Evolutionary conservation across 2,329 filamentous ascomycete species (phyloP), one percentile per base, ranked within the genome.

Genomic region (Arachnomyces sp.): DNA sequence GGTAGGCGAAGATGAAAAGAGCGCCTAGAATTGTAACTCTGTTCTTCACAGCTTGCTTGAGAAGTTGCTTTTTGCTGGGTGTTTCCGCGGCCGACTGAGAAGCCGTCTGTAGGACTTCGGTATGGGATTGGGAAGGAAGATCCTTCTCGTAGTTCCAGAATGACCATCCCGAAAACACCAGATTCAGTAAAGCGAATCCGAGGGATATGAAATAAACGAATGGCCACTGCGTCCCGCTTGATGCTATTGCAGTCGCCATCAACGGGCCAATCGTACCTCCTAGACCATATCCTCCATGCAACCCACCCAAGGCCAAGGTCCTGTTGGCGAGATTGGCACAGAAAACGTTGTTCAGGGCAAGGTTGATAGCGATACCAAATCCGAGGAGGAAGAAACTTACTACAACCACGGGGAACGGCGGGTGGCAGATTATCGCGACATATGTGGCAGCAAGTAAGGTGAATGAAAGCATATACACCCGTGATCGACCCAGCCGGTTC

Each of bases 1-100:
- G 85, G 60, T 94, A 93, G 17, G 80, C 78, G 59, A 93, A 92
- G 59, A 92, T 84, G 67, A 92, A 92, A 7, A 86, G 60, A 0
- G 86, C 82, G 3, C 85, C 84, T 0, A 92, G 71, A 1, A 92
- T 62, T 0, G 88, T 85, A 3, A 80, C 72, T 25, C 62, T 66
- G 49, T 71, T 73, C 42, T 65, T 65, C 25, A 80, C 50, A 2
- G 74, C 70, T 38, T 66, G 57, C 41, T 64, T 75, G 57, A 66
- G 70, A 53, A 61, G 34, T 21, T 55, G 49, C 12, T 40, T 50
- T 38, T 57, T 62, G 28, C 48, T 57, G 6, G 47, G 16, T n/a
- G 42, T 54, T 47, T 9, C 45, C 3, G 60, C 56, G 7, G 54
- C 54, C 42, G 65, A 63, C 3, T 58, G 59, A 34, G 62, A 72